These are phyloP conservation scores for Scenedesmus sp. DNA, from an alignment of 163 green algal species.

Conservation along the genomic window DNA sequence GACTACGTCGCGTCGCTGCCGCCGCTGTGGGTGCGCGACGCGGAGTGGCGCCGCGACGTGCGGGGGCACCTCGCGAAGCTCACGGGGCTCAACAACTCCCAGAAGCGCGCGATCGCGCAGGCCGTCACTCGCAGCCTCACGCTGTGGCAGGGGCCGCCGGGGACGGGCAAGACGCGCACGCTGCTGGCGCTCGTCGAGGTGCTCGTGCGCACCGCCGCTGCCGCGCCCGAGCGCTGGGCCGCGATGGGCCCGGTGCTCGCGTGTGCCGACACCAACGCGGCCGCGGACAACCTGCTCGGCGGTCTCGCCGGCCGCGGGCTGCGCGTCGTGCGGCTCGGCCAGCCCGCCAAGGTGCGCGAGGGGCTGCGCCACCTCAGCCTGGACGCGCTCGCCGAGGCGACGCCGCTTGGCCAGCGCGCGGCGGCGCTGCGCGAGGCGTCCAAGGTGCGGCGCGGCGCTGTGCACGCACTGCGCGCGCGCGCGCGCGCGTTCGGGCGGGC, in stretches of 20 bases:
- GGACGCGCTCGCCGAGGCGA: conserved; percentile 72
- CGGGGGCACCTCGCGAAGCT: conserved; percentile 11
- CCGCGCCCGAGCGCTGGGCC: background rate
- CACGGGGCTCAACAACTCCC: conserved; percentile 30
- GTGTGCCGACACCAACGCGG: conserved; percentile 91
- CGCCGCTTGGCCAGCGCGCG: conserved; percentile 53
- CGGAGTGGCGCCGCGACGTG: conserved; percentile 41
- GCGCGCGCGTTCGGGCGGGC: background rate
- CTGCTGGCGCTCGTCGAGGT: conserved; percentile 81
- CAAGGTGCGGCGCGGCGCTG: conserved; percentile 23
- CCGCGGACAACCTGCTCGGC: conserved; percentile 94
- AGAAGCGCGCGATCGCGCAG: conserved; percentile 47
- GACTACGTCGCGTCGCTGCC: conserved; percentile 36
- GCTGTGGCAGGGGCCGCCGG: conserved; percentile 86
- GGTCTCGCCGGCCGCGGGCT: conserved; percentile 64
- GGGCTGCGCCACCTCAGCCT: conserved; percentile 68
- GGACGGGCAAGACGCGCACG: conserved; percentile 93
- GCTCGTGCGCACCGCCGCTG: conserved; percentile 45
- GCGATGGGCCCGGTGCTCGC: conserved; percentile 76
- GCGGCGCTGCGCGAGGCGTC: conserved; percentile 44
- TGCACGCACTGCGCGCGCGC: background rate
- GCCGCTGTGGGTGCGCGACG: conserved; percentile 52
- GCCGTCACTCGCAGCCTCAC: conserved; percentile 76
- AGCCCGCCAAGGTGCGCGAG: conserved; percentile 74
- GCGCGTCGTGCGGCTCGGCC: conserved; percentile 75